Evolutionary conservation across 179 eudicot species (phyloP).

Genomic region (Silene noctiflora): DNA sequence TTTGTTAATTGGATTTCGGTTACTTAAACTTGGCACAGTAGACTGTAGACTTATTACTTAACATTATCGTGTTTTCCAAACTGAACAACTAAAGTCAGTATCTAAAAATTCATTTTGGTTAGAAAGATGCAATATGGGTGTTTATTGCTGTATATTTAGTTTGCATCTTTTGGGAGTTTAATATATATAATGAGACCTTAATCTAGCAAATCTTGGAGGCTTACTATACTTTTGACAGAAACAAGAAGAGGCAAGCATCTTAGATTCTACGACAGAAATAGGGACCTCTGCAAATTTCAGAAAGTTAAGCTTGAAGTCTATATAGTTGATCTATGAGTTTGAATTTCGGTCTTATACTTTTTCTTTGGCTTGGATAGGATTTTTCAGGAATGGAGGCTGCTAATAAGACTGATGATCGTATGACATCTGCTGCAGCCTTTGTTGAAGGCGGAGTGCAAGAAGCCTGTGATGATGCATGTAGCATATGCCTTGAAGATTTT

Average conservation of each 20-base stretch:
- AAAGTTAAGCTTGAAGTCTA: constrained; percentile 1
- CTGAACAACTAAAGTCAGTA: not conserved
- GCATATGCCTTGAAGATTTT: constrained; percentile 79
- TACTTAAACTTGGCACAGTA: no score
- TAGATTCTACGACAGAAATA: not conserved
- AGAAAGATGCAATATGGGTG: no score
- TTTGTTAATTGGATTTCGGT: no score
- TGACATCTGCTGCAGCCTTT: constrained; percentile 65
- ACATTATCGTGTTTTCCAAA: not conserved
- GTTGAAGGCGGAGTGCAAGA: constrained; percentile 76
- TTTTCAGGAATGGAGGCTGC: constrained; percentile 30
- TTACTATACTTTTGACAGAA: not conserved
- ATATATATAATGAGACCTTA: no score
- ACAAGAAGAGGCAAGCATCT: not conserved
- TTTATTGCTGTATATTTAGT: no score
- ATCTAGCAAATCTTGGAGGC: no score
- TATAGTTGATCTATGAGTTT: not conserved
- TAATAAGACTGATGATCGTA: constrained; percentile 16
- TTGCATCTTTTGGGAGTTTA: no score
- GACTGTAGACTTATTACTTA: not conserved
- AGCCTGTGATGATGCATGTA: constrained; percentile 80
- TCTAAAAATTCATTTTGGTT: not conserved
- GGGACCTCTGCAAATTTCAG: not conserved
- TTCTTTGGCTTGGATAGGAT: constrained; percentile 9
- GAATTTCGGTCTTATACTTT: not conserved